Evolutionary conservation across 192 early-diverging fungal species (phyloP).

Genomic region (Piromyces sp.): DNA sequence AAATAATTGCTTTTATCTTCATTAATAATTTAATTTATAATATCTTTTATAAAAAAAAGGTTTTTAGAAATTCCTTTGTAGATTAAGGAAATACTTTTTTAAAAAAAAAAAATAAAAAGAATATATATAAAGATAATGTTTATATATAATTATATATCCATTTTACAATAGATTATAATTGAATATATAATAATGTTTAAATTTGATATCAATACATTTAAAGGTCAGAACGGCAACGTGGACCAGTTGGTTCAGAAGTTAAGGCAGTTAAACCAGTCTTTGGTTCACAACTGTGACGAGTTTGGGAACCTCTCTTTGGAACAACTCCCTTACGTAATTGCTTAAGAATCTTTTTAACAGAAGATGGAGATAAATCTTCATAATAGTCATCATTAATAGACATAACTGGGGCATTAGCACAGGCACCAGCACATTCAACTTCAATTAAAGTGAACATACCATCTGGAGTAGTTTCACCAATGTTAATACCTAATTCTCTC

Average conservation of each 20-base stretch:
- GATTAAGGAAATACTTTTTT: too few species aligned
- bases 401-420: constrained; percentile 91
- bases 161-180: too few species aligned
- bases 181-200: too few species aligned
- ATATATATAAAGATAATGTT: too few species aligned
- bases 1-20: too few species aligned
- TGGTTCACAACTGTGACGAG: constrained; percentile 79
- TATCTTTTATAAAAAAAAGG: too few species aligned
- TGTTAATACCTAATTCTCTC: constrained; percentile 75
- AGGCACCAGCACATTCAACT: constrained; percentile 98
- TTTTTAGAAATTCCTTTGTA: too few species aligned
- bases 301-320: constrained; percentile 64
- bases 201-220: background rate
- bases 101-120: too few species aligned
- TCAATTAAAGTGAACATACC: constrained; percentile 95
- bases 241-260: constrained; percentile 70
- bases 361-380: constrained; percentile 89
- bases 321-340: constrained; percentile 63
- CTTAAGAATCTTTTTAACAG: constrained; percentile 73
- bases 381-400: constrained; percentile 98
- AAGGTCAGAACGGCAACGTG: constrained; percentile 8
- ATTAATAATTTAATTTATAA: too few species aligned
- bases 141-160: too few species aligned
- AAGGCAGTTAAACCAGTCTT: constrained; percentile 62
- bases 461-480: constrained; percentile 84